Conservation (phyloP, 148 eudicot genomes). For the Suaeda aralocaspica region DNA sequence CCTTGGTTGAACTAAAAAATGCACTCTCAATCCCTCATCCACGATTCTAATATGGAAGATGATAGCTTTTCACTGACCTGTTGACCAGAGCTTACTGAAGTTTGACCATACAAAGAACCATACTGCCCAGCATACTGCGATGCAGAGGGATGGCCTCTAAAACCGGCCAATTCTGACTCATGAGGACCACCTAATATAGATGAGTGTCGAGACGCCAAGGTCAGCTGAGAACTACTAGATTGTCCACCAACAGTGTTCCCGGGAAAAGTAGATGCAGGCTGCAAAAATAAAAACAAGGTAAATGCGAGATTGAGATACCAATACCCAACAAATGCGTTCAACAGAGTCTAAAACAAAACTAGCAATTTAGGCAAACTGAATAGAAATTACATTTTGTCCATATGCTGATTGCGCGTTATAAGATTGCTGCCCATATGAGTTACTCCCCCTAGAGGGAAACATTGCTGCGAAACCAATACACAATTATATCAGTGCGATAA, state of each 20-base stretch:
- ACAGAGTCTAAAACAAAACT: background rate
- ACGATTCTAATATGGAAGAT: background rate
- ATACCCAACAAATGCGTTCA: background rate
- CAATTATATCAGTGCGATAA: background rate
- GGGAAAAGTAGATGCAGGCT: slow-evolving; percentile 46
- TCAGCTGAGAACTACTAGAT: slow-evolving; percentile 41
- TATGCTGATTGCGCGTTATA: slow-evolving; percentile 61
- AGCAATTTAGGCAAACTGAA: background rate
- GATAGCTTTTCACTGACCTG: slow-evolving; percentile 47
- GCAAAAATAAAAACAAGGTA: slow-evolving; percentile 16
- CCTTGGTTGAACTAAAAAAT: background rate
- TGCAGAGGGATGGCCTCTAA: slow-evolving; percentile 52
- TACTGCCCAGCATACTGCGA: slow-evolving; percentile 74
- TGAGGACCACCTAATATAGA: slow-evolving; percentile 47
- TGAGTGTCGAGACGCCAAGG: slow-evolving; percentile 50
- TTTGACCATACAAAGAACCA: slow-evolving; percentile 59
- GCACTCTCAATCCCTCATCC: too few relatives aligned
- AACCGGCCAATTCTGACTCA: slow-evolving; percentile 55
- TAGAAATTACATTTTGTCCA: slow-evolving; percentile 42
- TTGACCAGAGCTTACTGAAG: slow-evolving; percentile 50
- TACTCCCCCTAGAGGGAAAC: slow-evolving; percentile 56
- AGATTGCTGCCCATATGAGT: slow-evolving; percentile 47
- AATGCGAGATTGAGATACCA: background rate
- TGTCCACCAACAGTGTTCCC: slow-evolving; percentile 34
- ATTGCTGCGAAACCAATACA: slow-evolving; percentile 24